These are phyloP conservation scores for Xylaria sp. DNA, from an alignment of 2,329 filamentous ascomycete species.

Conservation along the genomic window DNA sequence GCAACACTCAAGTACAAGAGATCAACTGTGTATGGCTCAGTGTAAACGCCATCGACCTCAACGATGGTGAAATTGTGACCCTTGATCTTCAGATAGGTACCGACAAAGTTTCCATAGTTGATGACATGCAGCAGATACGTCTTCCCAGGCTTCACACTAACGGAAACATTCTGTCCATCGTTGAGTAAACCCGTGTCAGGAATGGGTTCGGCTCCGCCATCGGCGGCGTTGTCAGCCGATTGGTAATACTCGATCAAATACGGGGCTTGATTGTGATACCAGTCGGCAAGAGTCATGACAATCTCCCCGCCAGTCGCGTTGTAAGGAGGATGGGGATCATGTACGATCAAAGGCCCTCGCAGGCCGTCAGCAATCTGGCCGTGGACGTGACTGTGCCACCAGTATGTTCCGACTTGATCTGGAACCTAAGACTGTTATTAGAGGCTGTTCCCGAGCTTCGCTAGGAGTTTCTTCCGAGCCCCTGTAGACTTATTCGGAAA, in stretches of 20 bases:
- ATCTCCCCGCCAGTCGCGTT: conserved; percentile 22
- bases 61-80: conserved; percentile 33
- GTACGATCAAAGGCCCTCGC: conserved; percentile 31
- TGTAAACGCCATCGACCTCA: conserved; percentile 35
- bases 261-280: conserved; percentile 33
- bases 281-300: conserved; percentile 29
- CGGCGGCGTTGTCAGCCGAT: conserved; percentile 26
- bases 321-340: conserved; percentile 30
- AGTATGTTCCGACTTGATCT: conserved; percentile 31
- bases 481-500: neutral
- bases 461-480: neutral
- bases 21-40: conserved; percentile 30
- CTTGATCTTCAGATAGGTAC: conserved; percentile 25
- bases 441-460: conserved; percentile 3
- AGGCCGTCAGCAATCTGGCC: conserved; percentile 36
- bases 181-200: conserved; percentile 29
- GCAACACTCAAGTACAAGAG: conserved; percentile 31
- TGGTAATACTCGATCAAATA: conserved; percentile 33
- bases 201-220: conserved; percentile 32
- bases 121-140: conserved; percentile 32
- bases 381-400: conserved; percentile 34
- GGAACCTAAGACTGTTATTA: conserved; percentile 23
- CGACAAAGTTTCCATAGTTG: conserved; percentile 34
- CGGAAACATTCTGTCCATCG: conserved; percentile 27
- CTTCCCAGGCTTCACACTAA: conserved; percentile 30